Base-by-base conservation (phyloP, 805 yeast species). In the Wickerhamiella brachini region DNA sequence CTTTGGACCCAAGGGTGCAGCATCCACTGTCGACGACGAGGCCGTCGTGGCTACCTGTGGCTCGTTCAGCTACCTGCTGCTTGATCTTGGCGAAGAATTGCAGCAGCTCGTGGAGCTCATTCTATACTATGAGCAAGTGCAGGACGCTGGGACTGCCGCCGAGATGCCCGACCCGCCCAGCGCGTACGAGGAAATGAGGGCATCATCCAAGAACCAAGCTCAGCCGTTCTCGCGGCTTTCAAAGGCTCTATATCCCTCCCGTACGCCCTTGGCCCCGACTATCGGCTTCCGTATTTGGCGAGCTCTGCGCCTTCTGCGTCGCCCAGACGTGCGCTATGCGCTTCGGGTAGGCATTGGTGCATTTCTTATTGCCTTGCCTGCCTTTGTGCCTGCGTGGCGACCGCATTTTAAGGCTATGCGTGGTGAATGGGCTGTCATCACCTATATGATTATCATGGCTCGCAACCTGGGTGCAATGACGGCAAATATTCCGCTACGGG, bases 31-130 rank as follows among this genome's bases (percentile, higher is more conserved):
- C 1, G 82, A 80, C 53, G 83, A 81, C 57, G 94, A 85, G 65
- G 88, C 83, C 56, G 83, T 85, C 3, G 84, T 89, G 1, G 94
- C 95, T 0, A 77, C 85, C 45, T 84, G 93, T 68, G 90, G 89
- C 1, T 83, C 85, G 62, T 85, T 85, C 60, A 73, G 89, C 1
- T 76, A 80, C 37, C 71, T 83, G 22, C 62, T 86, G 39, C 75
- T 78, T 2, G 78, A 82, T 51, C 79, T 78, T 56, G 79, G 86
- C 1, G 69, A 69, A 37, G 88, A 83, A 54, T 64, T 85, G 48
- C 60, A 65, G 20, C 66, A 64, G 2, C 77, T 80, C 53, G 63
- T 83, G 39, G 47, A 45, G 17, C 38, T 45, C 6, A 26, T 45
- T n/a, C 23, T 26, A 18, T 44, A 44, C 20, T 44, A 44, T 23